A percentile compares a stretch with the other conserved stretches of the same genome.
phyloP scores from a whole-genome alignment of 352 stramenopile species.

The Salisapilia sapeloensis region DNA sequence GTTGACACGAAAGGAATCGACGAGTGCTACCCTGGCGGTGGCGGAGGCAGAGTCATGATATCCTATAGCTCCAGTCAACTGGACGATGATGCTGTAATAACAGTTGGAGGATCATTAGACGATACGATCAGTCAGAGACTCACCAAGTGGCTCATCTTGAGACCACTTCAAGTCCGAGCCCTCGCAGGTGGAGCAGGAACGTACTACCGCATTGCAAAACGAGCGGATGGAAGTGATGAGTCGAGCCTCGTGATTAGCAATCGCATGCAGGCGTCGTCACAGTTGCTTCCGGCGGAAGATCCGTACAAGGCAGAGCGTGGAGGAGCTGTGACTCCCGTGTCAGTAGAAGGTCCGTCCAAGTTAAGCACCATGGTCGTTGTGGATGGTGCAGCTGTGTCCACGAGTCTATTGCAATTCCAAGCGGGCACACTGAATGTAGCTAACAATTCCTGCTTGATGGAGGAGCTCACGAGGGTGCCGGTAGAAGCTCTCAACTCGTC shows the following conservation, averaged over 20 bases:
- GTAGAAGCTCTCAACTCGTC: too few species aligned
- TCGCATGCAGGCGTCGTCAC: conserved; percentile 9
- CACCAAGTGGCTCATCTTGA: conserved; percentile 9
- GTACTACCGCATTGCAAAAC: conserved; percentile 39
- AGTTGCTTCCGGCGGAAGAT: conserved; percentile 2
- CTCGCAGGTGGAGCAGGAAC: conserved; percentile 34
- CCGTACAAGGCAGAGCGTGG: conserved; percentile 7
- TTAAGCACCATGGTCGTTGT: conserved; percentile 10
- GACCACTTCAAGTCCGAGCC: conserved; percentile 15
- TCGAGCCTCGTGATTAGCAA: conserved; percentile 24
- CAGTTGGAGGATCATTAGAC: conserved; percentile 21
- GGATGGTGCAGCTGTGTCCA: conserved; percentile 29
- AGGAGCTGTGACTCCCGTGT: conserved; percentile 26
- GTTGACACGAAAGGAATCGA: conserved; percentile 9
- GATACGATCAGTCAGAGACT: conserved; percentile 6
- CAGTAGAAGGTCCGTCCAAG: conserved; percentile 4
- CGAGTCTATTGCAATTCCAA: conserved; percentile 10
- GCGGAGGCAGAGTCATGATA: conserved; percentile 47
- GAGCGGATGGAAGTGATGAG: conserved; percentile 25
- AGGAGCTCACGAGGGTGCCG: conserved; percentile 8
- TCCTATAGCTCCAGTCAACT: conserved; percentile 50
- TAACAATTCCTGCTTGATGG: conserved; percentile 32
- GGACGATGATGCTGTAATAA: conserved; percentile 26
- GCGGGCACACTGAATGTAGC: conserved; percentile 19
- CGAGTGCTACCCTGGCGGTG: conserved; percentile 37